phyloP scores from a whole-genome alignment of 805 yeast species.

The Lachancea quebecensis region DNA sequence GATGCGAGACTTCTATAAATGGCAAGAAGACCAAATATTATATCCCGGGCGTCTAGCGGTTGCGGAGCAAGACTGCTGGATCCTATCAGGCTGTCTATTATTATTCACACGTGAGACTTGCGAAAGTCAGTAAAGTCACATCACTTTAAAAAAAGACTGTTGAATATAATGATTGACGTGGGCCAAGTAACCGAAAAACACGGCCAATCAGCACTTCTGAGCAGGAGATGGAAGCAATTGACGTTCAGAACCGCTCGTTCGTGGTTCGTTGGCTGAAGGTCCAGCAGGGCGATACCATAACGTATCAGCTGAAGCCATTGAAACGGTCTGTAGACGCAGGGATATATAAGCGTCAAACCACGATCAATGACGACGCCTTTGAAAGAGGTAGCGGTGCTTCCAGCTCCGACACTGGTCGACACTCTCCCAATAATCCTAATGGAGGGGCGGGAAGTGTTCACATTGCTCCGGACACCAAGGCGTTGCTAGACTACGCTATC shows the following conservation, averaged over 20 bases:
- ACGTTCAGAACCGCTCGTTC: constrained; percentile 82
- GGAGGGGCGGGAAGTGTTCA: constrained; percentile 15
- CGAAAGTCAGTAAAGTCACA: too few species aligned
- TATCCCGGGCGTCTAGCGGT: too few species aligned
- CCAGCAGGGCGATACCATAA: constrained; percentile 55
- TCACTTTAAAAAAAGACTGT: too few species aligned
- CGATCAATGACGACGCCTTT: constrained; percentile 6
- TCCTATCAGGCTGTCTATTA: too few species aligned
- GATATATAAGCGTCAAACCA: constrained; percentile 24
- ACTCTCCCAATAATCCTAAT: background rate
- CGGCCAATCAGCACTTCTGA: background rate
- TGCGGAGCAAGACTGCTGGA: too few species aligned
- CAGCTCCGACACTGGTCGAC: background rate
- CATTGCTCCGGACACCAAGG: constrained; percentile 28
- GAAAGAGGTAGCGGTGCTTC: background rate
- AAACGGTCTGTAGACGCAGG: constrained; percentile 49
- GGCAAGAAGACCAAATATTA: too few species aligned
- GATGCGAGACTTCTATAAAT: too few species aligned
- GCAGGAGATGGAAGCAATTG: constrained; percentile 71
- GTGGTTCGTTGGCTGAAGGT: constrained; percentile 87
- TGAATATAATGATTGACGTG: too few species aligned
- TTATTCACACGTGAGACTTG: background rate
- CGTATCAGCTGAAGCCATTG: constrained; percentile 78
- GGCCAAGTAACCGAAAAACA: too few species aligned
- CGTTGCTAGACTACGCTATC: constrained; percentile 21